Conservation (phyloP, 345 rosid genomes). For the Isatis tinctoria region DNA sequence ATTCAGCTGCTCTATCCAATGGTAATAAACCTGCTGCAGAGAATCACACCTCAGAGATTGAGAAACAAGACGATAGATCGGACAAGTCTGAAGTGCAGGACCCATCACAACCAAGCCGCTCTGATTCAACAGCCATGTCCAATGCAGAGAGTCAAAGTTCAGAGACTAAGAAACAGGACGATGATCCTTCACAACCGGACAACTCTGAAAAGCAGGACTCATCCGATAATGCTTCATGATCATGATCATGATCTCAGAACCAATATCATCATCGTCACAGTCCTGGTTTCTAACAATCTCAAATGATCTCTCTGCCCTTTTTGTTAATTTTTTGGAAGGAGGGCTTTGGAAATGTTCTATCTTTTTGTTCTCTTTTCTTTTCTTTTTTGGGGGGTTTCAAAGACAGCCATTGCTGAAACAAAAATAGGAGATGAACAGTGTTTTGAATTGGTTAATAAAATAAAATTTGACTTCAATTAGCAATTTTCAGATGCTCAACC, state of each 20-base stretch:
- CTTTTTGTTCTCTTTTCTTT: not conserved
- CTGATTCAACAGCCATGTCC: constrained; percentile 25
- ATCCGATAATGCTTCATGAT: constrained; percentile 15
- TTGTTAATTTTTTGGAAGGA: constrained; percentile 30
- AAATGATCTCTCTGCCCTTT: constrained; percentile 25
- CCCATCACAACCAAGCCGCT: constrained; percentile 25
- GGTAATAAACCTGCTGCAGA: constrained; percentile 13
- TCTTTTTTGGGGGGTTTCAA: not conserved
- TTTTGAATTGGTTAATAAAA: constrained; percentile 25
- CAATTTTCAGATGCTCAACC: not conserved
- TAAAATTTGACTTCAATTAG: constrained; percentile 15
- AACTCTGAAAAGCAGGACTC: constrained; percentile 8
- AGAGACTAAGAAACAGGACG: constrained; percentile 11
- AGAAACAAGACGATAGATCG: constrained; percentile 2
- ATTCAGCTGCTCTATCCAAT: not conserved
- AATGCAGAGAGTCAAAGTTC: constrained; percentile 8
- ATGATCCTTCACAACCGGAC: constrained; percentile 2
- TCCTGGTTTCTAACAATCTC: constrained; percentile 12
- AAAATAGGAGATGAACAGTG: constrained; percentile 13
- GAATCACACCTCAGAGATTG: constrained; percentile 10
- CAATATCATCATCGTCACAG: not conserved
- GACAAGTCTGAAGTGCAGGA: constrained; percentile 22
- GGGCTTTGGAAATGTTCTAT: constrained; percentile 25
- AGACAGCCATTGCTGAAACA: constrained; percentile 29
- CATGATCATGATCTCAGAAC: constrained; percentile 5